Evolutionary conservation across 352 stramenopile species (phyloP).

Genomic region (Thraustochytrium sp.): DNA sequence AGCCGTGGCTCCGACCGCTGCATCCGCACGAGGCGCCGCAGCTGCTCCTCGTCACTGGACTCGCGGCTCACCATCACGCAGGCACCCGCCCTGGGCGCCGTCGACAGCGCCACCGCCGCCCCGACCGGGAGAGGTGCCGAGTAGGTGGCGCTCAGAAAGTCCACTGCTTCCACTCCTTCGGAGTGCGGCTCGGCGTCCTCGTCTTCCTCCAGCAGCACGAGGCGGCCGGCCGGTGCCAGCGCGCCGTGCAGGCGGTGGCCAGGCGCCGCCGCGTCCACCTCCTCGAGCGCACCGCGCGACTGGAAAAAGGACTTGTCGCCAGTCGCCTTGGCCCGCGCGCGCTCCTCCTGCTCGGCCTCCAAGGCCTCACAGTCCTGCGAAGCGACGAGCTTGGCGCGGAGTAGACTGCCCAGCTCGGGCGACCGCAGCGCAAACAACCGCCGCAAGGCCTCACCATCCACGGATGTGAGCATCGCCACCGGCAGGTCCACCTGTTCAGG

Average conservation of each 20-base stretch:
- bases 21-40: neutral
- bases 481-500: neutral
- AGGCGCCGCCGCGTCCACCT: neutral
- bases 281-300: neutral
- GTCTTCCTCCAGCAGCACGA: neutral
- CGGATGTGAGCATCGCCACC: neutral
- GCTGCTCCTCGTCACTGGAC: neutral
- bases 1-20: neutral
- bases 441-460: neutral
- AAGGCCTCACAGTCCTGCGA: neutral
- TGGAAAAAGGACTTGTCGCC: constrained; percentile 11
- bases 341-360: neutral
- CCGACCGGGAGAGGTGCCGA: constrained; percentile 1
- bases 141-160: neutral
- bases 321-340: neutral
- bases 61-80: neutral
- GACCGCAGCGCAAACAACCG: neutral
- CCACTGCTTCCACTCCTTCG: neutral
- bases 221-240: neutral
- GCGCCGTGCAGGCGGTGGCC: neutral
- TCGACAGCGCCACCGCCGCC: neutral
- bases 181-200: neutral
- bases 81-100: neutral
- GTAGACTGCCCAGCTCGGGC: neutral
- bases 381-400: neutral